These are phyloP conservation scores for Inga oerstediana DNA, from an alignment of 306 rosid species.

Conservation along the genomic window DNA sequence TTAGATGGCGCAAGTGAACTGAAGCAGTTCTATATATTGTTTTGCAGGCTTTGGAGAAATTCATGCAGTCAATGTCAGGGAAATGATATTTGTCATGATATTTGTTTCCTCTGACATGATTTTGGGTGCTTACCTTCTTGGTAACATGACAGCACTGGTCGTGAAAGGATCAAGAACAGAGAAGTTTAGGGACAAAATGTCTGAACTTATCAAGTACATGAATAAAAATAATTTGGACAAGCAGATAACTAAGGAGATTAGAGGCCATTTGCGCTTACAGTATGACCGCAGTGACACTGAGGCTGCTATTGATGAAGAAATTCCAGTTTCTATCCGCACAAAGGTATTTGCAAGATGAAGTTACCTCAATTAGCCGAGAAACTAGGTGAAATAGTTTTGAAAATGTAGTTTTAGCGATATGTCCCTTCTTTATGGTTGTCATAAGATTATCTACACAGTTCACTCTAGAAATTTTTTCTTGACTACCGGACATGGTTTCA, in stretches of 20 bases:
- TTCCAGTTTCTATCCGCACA: constrained; percentile 57
- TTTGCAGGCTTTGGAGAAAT: constrained; percentile 68
- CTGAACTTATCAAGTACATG: constrained; percentile 56
- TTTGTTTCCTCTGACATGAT: constrained; percentile 74
- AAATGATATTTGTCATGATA: constrained; percentile 72
- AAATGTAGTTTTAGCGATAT: neutral
- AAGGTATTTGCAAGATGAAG: constrained; percentile 42
- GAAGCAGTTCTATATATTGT: neutral
- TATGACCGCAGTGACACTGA: constrained; percentile 50
- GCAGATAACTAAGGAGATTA: constrained; percentile 35
- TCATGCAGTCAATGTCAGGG: constrained; percentile 69
- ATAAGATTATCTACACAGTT: neutral
- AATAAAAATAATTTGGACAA: constrained; percentile 51
- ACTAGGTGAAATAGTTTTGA: neutral
- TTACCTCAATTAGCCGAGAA: neutral
- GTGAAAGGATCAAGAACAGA: constrained; percentile 76
- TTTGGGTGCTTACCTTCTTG: constrained; percentile 69
- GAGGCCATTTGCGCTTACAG: constrained; percentile 57
- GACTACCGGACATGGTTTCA: neutral
- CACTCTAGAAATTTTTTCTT: neutral
- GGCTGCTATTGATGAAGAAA: constrained; percentile 52
- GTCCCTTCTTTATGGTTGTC: neutral
- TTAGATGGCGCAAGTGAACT: neutral
- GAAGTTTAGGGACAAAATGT: constrained; percentile 63
- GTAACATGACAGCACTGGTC: constrained; percentile 65